Evolutionary conservation across 202 grass and related monocot genomes (phyloP).

Genomic region (Setaria viridis): DNA sequence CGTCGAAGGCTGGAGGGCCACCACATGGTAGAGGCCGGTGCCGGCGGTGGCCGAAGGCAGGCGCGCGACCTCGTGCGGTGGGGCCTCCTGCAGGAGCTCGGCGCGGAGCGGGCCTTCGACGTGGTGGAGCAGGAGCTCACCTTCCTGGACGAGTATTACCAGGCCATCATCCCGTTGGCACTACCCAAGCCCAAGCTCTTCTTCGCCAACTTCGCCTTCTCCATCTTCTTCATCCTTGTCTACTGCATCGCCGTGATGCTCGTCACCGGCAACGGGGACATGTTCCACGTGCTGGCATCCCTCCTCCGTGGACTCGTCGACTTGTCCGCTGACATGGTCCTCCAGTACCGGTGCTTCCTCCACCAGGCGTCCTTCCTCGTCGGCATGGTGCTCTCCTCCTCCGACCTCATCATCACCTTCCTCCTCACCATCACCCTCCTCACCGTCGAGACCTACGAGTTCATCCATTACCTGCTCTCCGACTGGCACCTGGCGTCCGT

Average conservation of each 20-base stretch:
- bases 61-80: constrained; percentile 1
- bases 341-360: constrained; percentile 37
- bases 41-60: neutral
- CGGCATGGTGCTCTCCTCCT: constrained; percentile 39
- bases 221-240: constrained; percentile 31
- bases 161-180: constrained; percentile 31
- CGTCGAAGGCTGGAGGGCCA: constrained; percentile 18
- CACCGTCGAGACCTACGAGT: constrained; percentile 37
- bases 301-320: constrained; percentile 21
- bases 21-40: neutral
- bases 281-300: constrained; percentile 18
- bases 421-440: constrained; percentile 39
- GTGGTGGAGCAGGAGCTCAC: constrained; percentile 38
- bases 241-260: constrained; percentile 36
- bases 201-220: constrained; percentile 30
- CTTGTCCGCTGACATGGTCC: constrained; percentile 34
- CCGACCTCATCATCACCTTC: constrained; percentile 39
- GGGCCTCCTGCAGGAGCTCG: constrained; percentile 26
- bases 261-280: constrained; percentile 45
- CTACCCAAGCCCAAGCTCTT: constrained; percentile 12
- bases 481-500: constrained; percentile 14
- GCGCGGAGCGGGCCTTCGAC: constrained; percentile 13
- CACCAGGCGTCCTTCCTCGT: constrained; percentile 33
- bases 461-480: constrained; percentile 17
- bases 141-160: constrained; percentile 37